Percentiles rank a stretch among this genome's conserved stretches.
phyloP scores from a whole-genome alignment of 1,139 yeast species.

The Candida neerlandica region DNA sequence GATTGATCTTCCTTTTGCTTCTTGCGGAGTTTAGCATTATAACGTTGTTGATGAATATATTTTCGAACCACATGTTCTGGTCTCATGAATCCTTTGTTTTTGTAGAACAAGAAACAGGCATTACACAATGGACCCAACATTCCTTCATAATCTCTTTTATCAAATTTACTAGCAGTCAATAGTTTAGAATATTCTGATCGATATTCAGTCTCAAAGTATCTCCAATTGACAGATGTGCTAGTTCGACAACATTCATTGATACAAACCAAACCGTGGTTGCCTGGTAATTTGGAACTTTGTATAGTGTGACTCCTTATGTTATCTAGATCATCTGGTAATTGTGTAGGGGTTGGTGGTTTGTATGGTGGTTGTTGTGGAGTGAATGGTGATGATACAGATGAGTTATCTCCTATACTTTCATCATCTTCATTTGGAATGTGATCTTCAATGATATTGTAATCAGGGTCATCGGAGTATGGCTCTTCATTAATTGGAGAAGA shows the following conservation, averaged over 20 bases:
- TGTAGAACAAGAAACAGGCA: slow-evolving; percentile 50
- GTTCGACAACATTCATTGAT: slow-evolving; percentile 49
- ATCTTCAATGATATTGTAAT: slow-evolving; percentile 21
- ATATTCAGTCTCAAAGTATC: slow-evolving; percentile 48
- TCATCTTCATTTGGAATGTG: slow-evolving; percentile 21
- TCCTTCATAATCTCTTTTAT: slow-evolving; percentile 47
- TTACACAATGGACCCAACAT: slow-evolving; percentile 57
- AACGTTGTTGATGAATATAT: slow-evolving; percentile 49
- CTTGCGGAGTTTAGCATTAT: slow-evolving; percentile 29
- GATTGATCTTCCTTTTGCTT: slow-evolving; percentile 24
- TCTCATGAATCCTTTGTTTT: slow-evolving; percentile 55
- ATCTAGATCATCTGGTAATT: slow-evolving; percentile 41
- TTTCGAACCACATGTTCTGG: slow-evolving; percentile 52
- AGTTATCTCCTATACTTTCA: slow-evolving; percentile 10
- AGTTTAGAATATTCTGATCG: slow-evolving; percentile 43
- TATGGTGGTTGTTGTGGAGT: slow-evolving; percentile 48
- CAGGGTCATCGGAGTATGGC: slow-evolving; percentile 23
- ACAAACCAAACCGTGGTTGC: slow-evolving; percentile 45
- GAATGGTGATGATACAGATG: slow-evolving; percentile 37
- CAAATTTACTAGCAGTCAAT: slow-evolving; percentile 41
- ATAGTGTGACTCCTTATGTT: slow-evolving; percentile 49
- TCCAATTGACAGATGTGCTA: slow-evolving; percentile 46
- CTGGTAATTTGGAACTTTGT: slow-evolving; percentile 40
- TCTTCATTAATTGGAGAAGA: slow-evolving; percentile 49
- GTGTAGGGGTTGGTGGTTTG: slow-evolving; percentile 13